Conservation (phyloP, 805 yeast genomes). For the Candida silvicultrix region DNA sequence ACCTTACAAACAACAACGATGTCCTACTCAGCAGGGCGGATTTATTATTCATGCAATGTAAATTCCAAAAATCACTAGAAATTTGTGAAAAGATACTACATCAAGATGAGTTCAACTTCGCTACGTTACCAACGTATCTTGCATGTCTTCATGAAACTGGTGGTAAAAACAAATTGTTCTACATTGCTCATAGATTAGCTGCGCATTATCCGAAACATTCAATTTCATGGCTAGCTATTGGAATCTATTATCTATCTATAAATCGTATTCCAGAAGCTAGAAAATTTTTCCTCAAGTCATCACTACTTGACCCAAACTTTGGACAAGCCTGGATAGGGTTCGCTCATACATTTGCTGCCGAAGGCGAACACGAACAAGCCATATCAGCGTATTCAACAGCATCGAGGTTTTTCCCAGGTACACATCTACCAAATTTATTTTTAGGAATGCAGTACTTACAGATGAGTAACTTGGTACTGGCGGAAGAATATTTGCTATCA, state of each 20-base stretch:
- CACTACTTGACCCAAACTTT: conserved; percentile 80
- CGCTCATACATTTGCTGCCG: conserved; percentile 96
- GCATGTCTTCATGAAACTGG: conserved; percentile 83
- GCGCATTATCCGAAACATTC: conserved; percentile 77
- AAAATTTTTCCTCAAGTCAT: conserved; percentile 81
- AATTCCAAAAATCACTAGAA: conserved; percentile 67
- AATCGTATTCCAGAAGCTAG: conserved; percentile 77
- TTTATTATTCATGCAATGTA: conserved; percentile 64
- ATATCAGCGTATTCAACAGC: conserved; percentile 96
- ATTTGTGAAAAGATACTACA: conserved; percentile 53
- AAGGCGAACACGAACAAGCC: conserved; percentile 99
- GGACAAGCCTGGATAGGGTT: conserved; percentile 98
- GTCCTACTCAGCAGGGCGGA: conserved; percentile 65
- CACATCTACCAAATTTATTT: conserved; percentile 83
- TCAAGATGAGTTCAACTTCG: conserved; percentile 65
- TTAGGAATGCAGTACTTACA: conserved; percentile 95
- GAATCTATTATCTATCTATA: conserved; percentile 77
- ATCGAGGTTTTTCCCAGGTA: conserved; percentile 82
- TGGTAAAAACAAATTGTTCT: conserved; percentile 72
- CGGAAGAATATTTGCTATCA: conserved; percentile 78
- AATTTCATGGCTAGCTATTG: conserved; percentile 89
- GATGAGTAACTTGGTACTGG: conserved; percentile 73
- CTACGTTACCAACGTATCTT: conserved; percentile 70
- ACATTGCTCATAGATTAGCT: conserved; percentile 78
- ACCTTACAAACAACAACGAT: conserved; percentile 63